A percentile compares a stretch with the other conserved stretches of the same genome.
phyloP scores from a whole-genome alignment of 345 rosid species.

The Ailanthus altissimus region DNA sequence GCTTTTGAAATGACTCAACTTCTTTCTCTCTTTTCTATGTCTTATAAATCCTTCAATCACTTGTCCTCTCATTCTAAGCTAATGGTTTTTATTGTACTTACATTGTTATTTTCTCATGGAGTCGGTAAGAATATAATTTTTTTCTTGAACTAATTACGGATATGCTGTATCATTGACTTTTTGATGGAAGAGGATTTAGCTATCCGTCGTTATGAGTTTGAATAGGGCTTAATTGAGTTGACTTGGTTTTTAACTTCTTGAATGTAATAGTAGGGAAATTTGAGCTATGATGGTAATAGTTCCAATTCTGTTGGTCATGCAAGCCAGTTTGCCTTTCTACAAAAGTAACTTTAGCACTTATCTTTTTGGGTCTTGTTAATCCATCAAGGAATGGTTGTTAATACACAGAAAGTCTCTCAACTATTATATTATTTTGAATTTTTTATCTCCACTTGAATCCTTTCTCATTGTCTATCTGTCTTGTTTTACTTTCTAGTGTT shows the following conservation, averaged over 20 bases:
- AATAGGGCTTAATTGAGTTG: neutral
- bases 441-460: neutral
- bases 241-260: neutral
- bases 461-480: neutral
- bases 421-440: neutral
- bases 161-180: neutral
- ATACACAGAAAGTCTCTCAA: too few relatives aligned
- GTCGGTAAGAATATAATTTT: neutral
- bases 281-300: neutral
- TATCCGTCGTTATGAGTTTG: neutral
- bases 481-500: constrained; percentile 10
- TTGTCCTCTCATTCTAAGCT: neutral
- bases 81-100: neutral
- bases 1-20: neutral
- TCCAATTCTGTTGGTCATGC: neutral
- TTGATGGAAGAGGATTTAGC: too few relatives aligned
- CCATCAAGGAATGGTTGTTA: neutral
- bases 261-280: neutral
- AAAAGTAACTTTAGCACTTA: neutral
- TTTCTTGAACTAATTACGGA: neutral
- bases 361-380: neutral
- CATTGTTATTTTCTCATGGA: neutral
- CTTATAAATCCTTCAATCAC: neutral
- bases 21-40: neutral
- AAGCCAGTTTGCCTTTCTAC: neutral